A percentile compares a stretch with the other conserved stretches of the same genome.
Conservation (phyloP, 495 filamentous ascomycete species). For the Podospora sp. region DNA sequence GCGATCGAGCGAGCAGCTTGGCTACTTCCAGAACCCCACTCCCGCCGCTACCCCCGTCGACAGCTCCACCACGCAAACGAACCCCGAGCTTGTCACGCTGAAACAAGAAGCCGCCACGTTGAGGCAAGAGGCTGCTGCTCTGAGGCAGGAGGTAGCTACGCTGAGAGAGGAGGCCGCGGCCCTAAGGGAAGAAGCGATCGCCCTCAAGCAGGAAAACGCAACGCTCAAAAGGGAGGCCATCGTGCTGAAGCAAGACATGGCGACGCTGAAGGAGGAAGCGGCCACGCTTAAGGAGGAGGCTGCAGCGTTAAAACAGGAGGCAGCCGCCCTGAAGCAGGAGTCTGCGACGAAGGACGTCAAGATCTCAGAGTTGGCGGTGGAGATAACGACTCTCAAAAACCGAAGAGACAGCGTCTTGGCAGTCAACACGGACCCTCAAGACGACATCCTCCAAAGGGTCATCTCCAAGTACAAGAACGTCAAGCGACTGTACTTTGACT, state of each 20-base stretch:
- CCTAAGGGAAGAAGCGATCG: not conserved
- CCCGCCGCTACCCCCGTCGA: not conserved
- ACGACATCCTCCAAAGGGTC: not conserved
- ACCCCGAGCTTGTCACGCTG: not conserved
- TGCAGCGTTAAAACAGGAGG: not conserved
- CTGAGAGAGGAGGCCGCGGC: not conserved
- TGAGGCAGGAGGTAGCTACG: not conserved
- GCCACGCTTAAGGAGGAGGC: slow-evolving; percentile 1
- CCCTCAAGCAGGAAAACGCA: not conserved
- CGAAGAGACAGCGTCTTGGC: not conserved
- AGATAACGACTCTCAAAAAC: not conserved
- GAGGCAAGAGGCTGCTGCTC: not conserved
- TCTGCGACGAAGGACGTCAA: not conserved
- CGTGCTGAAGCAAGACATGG: not conserved
- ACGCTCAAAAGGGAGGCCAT: not conserved
- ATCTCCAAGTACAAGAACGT: slow-evolving; percentile 5
- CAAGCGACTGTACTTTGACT: slow-evolving; percentile 8
- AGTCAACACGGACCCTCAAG: not conserved
- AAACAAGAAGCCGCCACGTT: not conserved
- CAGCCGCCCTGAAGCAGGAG: not conserved
- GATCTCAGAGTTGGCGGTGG: not conserved
- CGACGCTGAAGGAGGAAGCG: not conserved
- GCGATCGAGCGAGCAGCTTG: not conserved
- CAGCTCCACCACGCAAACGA: not conserved
- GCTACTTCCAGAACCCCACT: not conserved